Percentiles rank a stretch among this genome's conserved stretches.
These are phyloP conservation scores for Fusarium pseudonygamai DNA, from an alignment of 2,329 filamentous ascomycete genomes.

Conservation along the genomic window DNA sequence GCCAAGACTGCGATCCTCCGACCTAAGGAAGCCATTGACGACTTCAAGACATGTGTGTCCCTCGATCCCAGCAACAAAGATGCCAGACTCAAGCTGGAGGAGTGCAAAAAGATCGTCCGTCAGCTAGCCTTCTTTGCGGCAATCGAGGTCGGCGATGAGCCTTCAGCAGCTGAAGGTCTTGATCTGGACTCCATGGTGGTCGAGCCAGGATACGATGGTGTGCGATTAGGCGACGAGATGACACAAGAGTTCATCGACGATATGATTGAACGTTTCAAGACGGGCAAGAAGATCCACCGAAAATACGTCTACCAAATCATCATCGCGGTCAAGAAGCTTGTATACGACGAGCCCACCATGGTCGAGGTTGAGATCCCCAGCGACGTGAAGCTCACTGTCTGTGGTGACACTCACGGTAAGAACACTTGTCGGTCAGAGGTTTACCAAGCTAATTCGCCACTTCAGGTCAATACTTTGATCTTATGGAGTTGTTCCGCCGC, in stretches of 20 bases:
- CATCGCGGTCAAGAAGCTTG: constrained; percentile 85
- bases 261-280: constrained; percentile 96
- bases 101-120: constrained; percentile 95
- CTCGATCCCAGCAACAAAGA: constrained; percentile 90
- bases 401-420: constrained; percentile 94
- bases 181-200: constrained; percentile 87
- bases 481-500: constrained; percentile 93
- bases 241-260: constrained; percentile 97
- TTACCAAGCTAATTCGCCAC: constrained; percentile 34
- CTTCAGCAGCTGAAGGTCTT: constrained; percentile 89
- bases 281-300: constrained; percentile 90
- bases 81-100: constrained; percentile 87
- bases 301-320: constrained; percentile 99
- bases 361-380: constrained; percentile 87
- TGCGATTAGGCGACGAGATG: constrained; percentile 81
- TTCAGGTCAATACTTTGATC: constrained; percentile 92
- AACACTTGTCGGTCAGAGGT: constrained; percentile 14
- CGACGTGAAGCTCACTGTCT: constrained; percentile 86
- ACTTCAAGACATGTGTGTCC: constrained; percentile 91
- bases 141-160: constrained; percentile 91
- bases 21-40: constrained; percentile 86
- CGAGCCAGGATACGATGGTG: constrained; percentile 87
- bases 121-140: constrained; percentile 92
- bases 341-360: constrained; percentile 95
- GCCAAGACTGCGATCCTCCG: constrained; percentile 91